phyloP scores from a whole-genome alignment of 2,329 filamentous ascomycete genomes.

The Fusarium sp. region DNA sequence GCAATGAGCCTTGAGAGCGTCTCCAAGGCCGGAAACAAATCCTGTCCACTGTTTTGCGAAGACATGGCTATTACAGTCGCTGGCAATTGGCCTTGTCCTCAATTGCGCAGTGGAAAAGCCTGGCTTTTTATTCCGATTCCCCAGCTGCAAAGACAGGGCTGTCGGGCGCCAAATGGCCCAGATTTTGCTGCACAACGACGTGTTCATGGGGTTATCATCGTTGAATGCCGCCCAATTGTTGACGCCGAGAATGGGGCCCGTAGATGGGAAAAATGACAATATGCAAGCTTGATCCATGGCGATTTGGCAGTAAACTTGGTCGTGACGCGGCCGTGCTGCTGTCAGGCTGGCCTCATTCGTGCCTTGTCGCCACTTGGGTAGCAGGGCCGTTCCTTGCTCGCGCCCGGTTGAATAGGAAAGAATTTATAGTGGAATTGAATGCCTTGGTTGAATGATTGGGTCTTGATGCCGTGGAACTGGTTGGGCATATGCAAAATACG shows the following conservation, averaged over 20 bases:
- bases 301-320: background rate
- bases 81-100: background rate
- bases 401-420: background rate
- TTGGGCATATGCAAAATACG: background rate
- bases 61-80: slow-evolving; percentile 7
- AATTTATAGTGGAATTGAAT: background rate
- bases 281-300: slow-evolving; percentile 12
- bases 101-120: background rate
- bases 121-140: background rate
- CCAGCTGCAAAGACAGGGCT: background rate
- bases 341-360: slow-evolving; percentile 30
- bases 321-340: slow-evolving; percentile 16
- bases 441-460: background rate
- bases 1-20: slow-evolving; percentile 19
- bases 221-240: slow-evolving; percentile 13
- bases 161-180: slow-evolving; percentile 2
- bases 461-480: background rate
- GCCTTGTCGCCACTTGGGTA: slow-evolving; percentile 13
- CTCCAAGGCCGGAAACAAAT: slow-evolving; percentile 28
- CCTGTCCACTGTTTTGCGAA: slow-evolving; percentile 22
- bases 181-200: slow-evolving; percentile 19
- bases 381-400: background rate
- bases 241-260: background rate
- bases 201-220: slow-evolving; percentile 3
- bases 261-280: too few relatives aligned